Conservation (phyloP, 345 rosid genomes). For the Hevea brasiliensis region DNA sequence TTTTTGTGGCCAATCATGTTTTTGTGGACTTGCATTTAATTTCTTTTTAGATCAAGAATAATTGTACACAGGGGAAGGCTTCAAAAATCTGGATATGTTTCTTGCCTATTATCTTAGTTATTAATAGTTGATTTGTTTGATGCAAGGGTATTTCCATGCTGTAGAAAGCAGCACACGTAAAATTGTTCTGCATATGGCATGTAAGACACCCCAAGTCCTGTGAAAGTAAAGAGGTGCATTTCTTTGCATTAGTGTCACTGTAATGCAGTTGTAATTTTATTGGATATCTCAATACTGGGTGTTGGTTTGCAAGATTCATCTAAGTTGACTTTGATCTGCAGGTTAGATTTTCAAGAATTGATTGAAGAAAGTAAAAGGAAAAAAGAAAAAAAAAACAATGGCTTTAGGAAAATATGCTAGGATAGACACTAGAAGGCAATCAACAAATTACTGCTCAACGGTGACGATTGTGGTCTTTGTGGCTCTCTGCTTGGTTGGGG, state of each 20-base stretch:
- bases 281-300: no score
- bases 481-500: constrained; percentile 87
- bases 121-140: background rate
- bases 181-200: no score
- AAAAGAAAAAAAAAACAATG: constrained; percentile 44
- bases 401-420: constrained; percentile 72
- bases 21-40: background rate
- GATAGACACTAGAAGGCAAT: constrained; percentile 62
- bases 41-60: background rate
- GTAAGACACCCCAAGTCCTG: no score
- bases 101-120: background rate
- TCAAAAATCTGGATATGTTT: background rate
- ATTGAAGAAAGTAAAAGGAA: constrained; percentile 4
- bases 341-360: constrained; percentile 12
- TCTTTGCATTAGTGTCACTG: background rate
- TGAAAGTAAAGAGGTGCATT: background rate
- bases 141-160: background rate
- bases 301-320: background rate
- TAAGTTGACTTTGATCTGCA: constrained; percentile 4
- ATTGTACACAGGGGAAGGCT: background rate
- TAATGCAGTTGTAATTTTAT: no score
- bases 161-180: background rate
- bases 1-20: no score
- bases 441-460: constrained; percentile 74
- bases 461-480: constrained; percentile 80